Conservation (phyloP, 352 stramenopile species). For the Globisporangium irregulare region DNA sequence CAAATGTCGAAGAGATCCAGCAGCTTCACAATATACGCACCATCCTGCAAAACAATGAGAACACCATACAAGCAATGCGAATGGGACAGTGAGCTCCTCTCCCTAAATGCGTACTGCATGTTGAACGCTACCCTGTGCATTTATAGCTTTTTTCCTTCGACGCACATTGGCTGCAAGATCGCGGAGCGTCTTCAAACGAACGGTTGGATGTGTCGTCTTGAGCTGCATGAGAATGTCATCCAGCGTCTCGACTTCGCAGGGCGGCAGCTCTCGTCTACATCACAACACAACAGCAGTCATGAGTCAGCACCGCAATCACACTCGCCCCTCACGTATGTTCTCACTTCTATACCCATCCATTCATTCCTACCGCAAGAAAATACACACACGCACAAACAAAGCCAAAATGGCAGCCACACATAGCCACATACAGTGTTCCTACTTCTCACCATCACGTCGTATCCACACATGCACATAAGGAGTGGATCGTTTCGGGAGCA, state of each 20-base stretch:
- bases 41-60: slow-evolving; percentile 34
- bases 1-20: slow-evolving; percentile 72
- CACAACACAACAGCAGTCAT: slow-evolving; percentile 2
- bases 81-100: background rate
- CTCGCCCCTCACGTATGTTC: background rate
- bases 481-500: background rate
- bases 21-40: slow-evolving; percentile 71
- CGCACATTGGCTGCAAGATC: slow-evolving; percentile 47
- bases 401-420: background rate
- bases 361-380: background rate
- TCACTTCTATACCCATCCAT: slow-evolving; percentile 2
- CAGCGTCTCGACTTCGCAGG: slow-evolving; percentile 62
- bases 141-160: background rate
- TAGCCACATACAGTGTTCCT: background rate
- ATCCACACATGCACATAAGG: slow-evolving; percentile 1
- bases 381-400: background rate
- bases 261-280: slow-evolving; percentile 53
- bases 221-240: slow-evolving; percentile 60
- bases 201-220: slow-evolving; percentile 54
- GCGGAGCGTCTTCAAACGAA: slow-evolving; percentile 46
- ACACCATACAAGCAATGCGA: background rate
- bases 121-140: background rate
- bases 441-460: background rate
- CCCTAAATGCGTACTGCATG: background rate
- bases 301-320: slow-evolving; percentile 2